phyloP scores from a whole-genome alignment of 78 protist genomes.

The Emiliania huxleyi region DNA sequence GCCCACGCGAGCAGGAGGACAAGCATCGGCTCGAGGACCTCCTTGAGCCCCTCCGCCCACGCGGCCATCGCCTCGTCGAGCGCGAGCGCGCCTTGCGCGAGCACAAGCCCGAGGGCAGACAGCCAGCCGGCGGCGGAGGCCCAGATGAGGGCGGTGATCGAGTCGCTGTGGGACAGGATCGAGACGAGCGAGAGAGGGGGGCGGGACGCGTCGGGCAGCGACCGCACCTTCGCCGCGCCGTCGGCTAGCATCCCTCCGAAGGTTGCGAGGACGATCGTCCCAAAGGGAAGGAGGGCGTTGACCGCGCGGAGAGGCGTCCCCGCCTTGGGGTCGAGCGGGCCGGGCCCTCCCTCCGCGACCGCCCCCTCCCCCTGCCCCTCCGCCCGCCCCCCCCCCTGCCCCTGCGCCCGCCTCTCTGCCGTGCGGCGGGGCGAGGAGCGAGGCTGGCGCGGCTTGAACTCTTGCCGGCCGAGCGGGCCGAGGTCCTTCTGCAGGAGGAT shows the following conservation, averaged over 20 bases:
- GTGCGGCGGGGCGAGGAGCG: background rate
- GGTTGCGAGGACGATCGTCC: background rate
- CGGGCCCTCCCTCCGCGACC: background rate
- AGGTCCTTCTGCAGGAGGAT: background rate
- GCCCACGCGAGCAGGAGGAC: conserved; percentile 37
- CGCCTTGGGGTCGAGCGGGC: conserved; percentile 6
- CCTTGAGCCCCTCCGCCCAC: conserved; percentile 17
- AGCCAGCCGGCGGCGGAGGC: background rate
- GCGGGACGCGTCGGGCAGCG: background rate
- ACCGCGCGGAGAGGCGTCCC: background rate
- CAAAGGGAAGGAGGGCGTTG: conserved; percentile 9
- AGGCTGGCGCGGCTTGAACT: background rate
- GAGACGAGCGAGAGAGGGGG: background rate
- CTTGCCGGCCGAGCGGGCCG: background rate
- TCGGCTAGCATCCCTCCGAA: background rate
- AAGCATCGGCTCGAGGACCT: background rate
- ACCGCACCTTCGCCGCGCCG: background rate
- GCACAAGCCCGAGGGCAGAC: background rate
- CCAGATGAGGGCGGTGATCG: background rate
- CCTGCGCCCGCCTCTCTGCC: background rate
- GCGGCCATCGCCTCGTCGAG: background rate
- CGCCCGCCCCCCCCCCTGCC: background rate
- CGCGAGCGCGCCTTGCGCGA: background rate
- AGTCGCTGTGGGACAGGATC: background rate
- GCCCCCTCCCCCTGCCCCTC: background rate